These are phyloP conservation scores for Vigna trinervia DNA, from an alignment of 306 rosid genomes.

Conservation along the genomic window DNA sequence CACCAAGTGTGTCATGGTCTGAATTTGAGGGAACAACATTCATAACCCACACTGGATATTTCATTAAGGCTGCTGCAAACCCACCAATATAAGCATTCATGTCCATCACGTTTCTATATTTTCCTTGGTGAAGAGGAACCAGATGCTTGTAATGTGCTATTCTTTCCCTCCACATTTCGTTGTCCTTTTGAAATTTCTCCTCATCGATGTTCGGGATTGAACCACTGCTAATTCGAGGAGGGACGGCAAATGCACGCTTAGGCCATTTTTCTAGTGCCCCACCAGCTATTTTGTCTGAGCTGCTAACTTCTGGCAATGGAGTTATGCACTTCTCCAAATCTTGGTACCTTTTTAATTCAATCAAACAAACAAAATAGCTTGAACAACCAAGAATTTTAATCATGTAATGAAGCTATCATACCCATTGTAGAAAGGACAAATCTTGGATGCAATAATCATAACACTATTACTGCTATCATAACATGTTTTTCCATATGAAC, in stretches of 20 bases:
- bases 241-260: constrained; percentile 71
- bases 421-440: not conserved
- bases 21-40: constrained; percentile 81
- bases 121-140: constrained; percentile 66
- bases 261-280: constrained; percentile 95
- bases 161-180: constrained; percentile 75
- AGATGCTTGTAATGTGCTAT: constrained; percentile 66
- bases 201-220: constrained; percentile 62
- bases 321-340: constrained; percentile 86
- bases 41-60: constrained; percentile 93
- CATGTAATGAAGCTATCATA: not conserved
- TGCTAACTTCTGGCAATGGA: constrained; percentile 74
- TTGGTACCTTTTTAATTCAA: constrained; percentile 63
- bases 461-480: not conserved
- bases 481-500: not conserved
- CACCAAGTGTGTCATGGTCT: constrained; percentile 75
- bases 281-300: constrained; percentile 67
- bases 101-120: constrained; percentile 82
- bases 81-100: constrained; percentile 96
- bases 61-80: constrained; percentile 70
- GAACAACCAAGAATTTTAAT: not conserved
- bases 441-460: not conserved
- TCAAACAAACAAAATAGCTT: constrained; percentile 12
- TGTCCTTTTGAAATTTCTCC: constrained; percentile 68
- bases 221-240: constrained; percentile 81